Evolutionary conservation across 768 basidiomycete species (phyloP).

Genomic region (Serpula lacrymans): DNA sequence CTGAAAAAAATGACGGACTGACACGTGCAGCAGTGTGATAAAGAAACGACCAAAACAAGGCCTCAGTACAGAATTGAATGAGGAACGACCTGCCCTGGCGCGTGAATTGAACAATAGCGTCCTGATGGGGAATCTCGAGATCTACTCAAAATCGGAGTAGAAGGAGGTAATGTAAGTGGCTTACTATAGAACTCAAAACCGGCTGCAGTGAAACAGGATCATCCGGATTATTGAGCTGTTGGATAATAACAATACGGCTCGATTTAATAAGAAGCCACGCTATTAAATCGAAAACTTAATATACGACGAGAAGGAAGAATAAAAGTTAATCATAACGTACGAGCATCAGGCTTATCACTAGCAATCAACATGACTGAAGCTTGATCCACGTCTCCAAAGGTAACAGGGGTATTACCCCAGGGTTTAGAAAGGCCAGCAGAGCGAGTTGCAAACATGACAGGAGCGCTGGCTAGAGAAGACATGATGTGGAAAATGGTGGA

Average conservation of each 20-base stretch:
- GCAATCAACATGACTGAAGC: conserved; percentile 1
- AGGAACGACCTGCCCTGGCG: no score
- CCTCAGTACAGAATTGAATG: no score
- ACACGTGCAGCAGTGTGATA: no score
- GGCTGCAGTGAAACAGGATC: neutral
- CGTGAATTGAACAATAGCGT: no score
- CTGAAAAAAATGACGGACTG: no score
- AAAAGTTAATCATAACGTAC: neutral
- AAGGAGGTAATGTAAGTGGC: no score
- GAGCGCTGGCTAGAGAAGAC: no score
- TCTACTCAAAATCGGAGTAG: no score
- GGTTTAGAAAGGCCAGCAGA: conserved; percentile 1
- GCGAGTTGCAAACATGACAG: neutral
- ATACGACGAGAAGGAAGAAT: neutral
- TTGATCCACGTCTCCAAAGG: neutral
- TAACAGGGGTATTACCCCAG: neutral
- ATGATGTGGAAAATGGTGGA: no score
- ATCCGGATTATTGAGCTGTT: neutral
- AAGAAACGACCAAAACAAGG: no score
- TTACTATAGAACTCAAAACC: no score
- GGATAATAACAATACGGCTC: neutral
- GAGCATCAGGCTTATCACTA: neutral
- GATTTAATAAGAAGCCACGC: conserved; percentile 3
- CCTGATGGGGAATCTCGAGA: no score
- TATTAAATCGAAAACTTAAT: neutral